These are phyloP conservation scores for Globisporangium nunn DNA, from an alignment of 352 stramenopile genomes.

Conservation along the genomic window DNA sequence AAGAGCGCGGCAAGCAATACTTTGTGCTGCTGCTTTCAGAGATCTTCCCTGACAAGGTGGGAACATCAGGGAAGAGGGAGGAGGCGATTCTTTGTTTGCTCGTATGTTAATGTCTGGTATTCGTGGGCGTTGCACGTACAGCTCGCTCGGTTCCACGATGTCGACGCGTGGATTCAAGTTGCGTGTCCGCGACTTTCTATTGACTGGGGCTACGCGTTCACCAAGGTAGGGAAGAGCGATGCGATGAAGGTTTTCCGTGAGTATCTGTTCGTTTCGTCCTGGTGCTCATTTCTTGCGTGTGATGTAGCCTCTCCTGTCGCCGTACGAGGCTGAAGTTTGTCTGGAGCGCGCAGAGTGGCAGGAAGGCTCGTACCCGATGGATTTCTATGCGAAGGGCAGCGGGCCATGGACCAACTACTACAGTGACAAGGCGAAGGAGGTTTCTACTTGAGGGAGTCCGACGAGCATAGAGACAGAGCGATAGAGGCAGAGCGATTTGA, in stretches of 20 bases:
- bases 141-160: slow-evolving; percentile 78
- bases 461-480: too few species aligned
- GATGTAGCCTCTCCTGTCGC: slow-evolving; percentile 88
- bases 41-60: slow-evolving; percentile 91
- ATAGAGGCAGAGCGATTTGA: background rate
- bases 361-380: slow-evolving; percentile 95
- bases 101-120: background rate
- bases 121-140: slow-evolving; percentile 18
- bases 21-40: slow-evolving; percentile 97
- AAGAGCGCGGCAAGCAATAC: slow-evolving; percentile 81
- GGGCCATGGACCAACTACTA: slow-evolving; percentile 97
- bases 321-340: slow-evolving; percentile 96
- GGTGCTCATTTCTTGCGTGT: background rate
- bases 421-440: slow-evolving; percentile 29
- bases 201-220: slow-evolving; percentile 98
- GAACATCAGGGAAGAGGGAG: background rate
- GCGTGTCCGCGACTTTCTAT: slow-evolving; percentile 97
- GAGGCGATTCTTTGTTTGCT: background rate
- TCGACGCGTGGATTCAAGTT: slow-evolving; percentile 98
- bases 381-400: slow-evolving; percentile 97
- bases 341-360: slow-evolving; percentile 87
- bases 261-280: background rate
- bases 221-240: slow-evolving; percentile 39
- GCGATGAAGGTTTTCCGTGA: background rate
- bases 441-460: background rate